Percentiles rank a stretch among this genome's conserved stretches.
Conservation (phyloP, 1,284 basidiomycete genomes). For the Austroboletus rostrupii region DNA sequence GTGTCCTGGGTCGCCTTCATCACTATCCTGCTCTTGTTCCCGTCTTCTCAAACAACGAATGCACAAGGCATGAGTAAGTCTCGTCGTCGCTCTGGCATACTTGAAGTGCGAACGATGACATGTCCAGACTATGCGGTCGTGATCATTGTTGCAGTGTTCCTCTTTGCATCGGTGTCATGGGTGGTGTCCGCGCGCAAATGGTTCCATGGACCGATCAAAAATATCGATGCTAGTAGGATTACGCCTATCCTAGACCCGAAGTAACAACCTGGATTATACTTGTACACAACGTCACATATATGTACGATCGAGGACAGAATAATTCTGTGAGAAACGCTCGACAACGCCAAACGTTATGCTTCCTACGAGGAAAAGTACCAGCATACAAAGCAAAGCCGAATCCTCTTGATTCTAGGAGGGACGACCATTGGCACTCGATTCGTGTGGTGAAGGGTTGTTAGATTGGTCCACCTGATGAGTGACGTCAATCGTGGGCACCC, state of each 20-base stretch:
- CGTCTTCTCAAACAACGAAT: constrained; percentile 39
- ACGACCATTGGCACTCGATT: constrained; percentile 26
- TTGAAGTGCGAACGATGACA: neutral
- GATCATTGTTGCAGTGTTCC: constrained; percentile 59
- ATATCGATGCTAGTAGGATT: constrained; percentile 34
- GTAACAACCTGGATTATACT: neutral
- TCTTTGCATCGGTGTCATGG: constrained; percentile 64
- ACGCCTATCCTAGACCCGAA: constrained; percentile 1
- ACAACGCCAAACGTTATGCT: too few species aligned
- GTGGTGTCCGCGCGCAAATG: constrained; percentile 61
- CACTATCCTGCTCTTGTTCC: constrained; percentile 58
- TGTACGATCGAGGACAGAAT: neutral
- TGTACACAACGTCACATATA: neutral
- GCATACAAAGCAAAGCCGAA: neutral
- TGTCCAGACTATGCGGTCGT: constrained; percentile 63
- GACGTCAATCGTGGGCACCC: neutral
- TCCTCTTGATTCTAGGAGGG: constrained; percentile 11
- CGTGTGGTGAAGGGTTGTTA: constrained; percentile 20
- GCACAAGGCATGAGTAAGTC: constrained; percentile 53
- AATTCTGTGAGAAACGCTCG: neutral
- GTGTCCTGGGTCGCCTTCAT: constrained; percentile 67
- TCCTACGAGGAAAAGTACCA: too few species aligned
- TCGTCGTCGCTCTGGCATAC: neutral
- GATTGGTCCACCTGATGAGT: constrained; percentile 17
- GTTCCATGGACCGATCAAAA: constrained; percentile 66